These are phyloP conservation scores for Ziziphus jujuba DNA, from an alignment of 306 rosid species.

Conservation along the genomic window DNA sequence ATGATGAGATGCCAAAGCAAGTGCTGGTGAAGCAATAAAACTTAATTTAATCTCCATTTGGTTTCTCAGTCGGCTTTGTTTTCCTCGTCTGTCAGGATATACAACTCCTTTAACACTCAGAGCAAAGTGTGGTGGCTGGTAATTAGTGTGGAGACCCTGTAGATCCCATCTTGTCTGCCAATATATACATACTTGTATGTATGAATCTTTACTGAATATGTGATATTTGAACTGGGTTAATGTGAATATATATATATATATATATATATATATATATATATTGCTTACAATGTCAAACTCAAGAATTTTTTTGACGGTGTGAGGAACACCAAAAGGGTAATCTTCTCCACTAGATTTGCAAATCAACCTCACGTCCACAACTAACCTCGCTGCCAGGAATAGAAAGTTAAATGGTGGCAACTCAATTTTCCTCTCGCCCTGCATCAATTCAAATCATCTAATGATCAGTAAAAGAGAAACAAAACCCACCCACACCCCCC, in stretches of 20 bases:
- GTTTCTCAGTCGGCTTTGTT: conserved; percentile 33
- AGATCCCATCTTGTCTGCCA: conserved; percentile 41
- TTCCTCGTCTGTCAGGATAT: conserved; percentile 41
- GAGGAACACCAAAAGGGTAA: conserved; percentile 50
- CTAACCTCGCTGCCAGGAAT: conserved; percentile 34
- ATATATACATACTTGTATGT: too few species aligned
- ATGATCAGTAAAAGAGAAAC: too few species aligned
- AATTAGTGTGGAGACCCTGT: conserved; percentile 13
- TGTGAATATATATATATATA: too few species aligned
- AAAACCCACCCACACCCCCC: too few species aligned
- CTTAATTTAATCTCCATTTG: conserved; percentile 30
- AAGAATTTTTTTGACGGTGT: conserved; percentile 34
- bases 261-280: too few species aligned
- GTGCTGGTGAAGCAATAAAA: conserved; percentile 26
- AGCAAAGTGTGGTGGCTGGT: background rate
- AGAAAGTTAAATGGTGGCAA: conserved; percentile 37
- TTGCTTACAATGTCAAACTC: conserved; percentile 49
- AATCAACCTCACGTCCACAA: conserved; percentile 29
- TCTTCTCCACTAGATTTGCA: conserved; percentile 50
- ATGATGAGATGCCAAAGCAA: conserved; percentile 34
- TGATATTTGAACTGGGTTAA: too few species aligned
- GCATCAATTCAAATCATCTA: background rate
- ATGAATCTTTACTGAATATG: too few species aligned
- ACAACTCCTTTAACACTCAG: conserved; percentile 27
- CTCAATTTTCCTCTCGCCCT: conserved; percentile 57